phyloP scores from a whole-genome alignment of 257 asterid genomes.

The Solanum tacnaense region DNA sequence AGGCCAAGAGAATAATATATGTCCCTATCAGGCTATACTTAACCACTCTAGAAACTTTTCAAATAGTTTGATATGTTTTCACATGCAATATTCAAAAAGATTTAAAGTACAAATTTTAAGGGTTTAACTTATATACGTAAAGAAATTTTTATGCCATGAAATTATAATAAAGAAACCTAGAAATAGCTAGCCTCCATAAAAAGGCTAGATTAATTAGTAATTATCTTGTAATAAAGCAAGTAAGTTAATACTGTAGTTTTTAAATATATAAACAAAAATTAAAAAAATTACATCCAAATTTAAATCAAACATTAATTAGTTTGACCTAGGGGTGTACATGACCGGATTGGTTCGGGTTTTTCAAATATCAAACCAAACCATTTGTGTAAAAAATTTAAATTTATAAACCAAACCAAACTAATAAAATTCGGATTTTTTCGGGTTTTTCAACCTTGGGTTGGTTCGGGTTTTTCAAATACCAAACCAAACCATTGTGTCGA shows the following conservation, averaged over 20 bases:
- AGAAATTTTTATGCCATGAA: not conserved
- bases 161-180: not conserved
- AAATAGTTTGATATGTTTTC: not conserved
- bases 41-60: constrained; percentile 28
- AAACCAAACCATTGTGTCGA: too few species aligned
- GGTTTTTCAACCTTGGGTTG: too few species aligned
- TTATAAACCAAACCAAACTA: too few species aligned
- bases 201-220: not conserved
- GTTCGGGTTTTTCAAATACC: too few species aligned
- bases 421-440: too few species aligned
- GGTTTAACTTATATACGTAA: not conserved
- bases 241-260: not conserved
- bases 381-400: too few species aligned
- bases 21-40: constrained; percentile 16
- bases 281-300: too few species aligned
- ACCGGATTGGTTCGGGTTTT: too few species aligned
- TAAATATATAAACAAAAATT: not conserved
- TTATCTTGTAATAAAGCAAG: not conserved
- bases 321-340: too few species aligned
- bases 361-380: too few species aligned
- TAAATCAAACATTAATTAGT: not conserved
- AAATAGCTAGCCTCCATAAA: not conserved
- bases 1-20: not conserved
- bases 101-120: not conserved
- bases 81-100: not conserved